Evolutionary conservation across 805 yeast genomes (phyloP).

Genomic region (Monosporozyma servazzii): DNA sequence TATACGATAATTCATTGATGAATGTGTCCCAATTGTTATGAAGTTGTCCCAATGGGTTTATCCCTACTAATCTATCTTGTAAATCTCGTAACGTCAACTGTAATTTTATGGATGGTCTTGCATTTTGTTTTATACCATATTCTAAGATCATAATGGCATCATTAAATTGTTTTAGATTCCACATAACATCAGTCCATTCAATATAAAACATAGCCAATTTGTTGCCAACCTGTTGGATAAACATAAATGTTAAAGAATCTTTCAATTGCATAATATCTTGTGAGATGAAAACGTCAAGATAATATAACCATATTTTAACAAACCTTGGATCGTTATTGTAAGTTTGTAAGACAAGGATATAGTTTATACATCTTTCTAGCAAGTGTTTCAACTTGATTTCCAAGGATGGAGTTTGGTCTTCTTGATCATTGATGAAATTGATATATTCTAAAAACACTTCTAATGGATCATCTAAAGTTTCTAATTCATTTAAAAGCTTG

Average conservation of each 20-base stretch:
- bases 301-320: constrained; percentile 71
- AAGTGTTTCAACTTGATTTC: constrained; percentile 41
- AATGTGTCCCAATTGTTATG: not conserved
- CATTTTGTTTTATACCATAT: constrained; percentile 38
- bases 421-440: constrained; percentile 54
- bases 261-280: constrained; percentile 54
- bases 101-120: constrained; percentile 55
- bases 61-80: not conserved
- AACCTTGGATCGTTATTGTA: constrained; percentile 81
- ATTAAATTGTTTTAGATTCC: constrained; percentile 8
- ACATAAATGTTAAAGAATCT: constrained; percentile 62
- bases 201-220: constrained; percentile 67
- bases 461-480: constrained; percentile 75
- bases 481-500: constrained; percentile 36
- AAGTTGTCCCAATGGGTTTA: not conserved
- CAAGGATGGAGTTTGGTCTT: constrained; percentile 24
- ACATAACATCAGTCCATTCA: constrained; percentile 49
- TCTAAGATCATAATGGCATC: constrained; percentile 14
- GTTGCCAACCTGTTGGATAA: constrained; percentile 61
- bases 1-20: not conserved
- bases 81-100: not conserved
- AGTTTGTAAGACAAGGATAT: constrained; percentile 50
- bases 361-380: constrained; percentile 51
- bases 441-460: constrained; percentile 68
- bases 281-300: constrained; percentile 36